Evolutionary conservation across 768 basidiomycete genomes (phyloP).

Genomic region (Kwoniella sp.): DNA sequence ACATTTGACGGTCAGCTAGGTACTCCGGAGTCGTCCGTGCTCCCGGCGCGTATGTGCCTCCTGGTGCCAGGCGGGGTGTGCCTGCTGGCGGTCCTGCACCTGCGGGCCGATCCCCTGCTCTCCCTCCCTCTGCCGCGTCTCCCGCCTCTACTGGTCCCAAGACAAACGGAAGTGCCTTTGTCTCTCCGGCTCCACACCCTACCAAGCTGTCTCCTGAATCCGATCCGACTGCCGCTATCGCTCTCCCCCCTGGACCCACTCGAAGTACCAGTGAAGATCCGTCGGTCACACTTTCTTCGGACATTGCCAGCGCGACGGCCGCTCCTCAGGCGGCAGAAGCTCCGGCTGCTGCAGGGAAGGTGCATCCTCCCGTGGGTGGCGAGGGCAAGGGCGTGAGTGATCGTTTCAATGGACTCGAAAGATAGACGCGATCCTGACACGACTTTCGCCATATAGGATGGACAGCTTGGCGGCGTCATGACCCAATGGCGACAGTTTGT

Average conservation of each 20-base stretch:
- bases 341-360: slow-evolving; percentile 2
- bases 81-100: slow-evolving; percentile 9
- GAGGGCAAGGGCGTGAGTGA: slow-evolving; percentile 12
- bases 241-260: slow-evolving; percentile 13
- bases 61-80: slow-evolving; percentile 66
- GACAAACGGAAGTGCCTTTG: slow-evolving; percentile 1
- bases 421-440: too few species aligned
- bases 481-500: slow-evolving; percentile 79
- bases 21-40: slow-evolving; percentile 88
- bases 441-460: too few species aligned
- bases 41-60: slow-evolving; percentile 87
- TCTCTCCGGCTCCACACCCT: slow-evolving; percentile 11
- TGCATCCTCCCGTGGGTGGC: background rate
- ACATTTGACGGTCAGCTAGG: slow-evolving; percentile 52
- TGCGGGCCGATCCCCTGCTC: slow-evolving; percentile 5
- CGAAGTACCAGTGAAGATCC: slow-evolving; percentile 24
- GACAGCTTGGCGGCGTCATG: slow-evolving; percentile 28
- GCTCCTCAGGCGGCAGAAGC: slow-evolving; percentile 4
- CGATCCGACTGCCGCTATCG: slow-evolving; percentile 7
- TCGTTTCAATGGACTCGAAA: background rate
- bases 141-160: slow-evolving; percentile 6
- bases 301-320: background rate
- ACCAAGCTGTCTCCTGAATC: slow-evolving; percentile 3
- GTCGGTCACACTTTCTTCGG: background rate
- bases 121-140: slow-evolving; percentile 7